phyloP scores from a whole-genome alignment of 2,329 filamentous ascomycete genomes.

The Ceratocystis destructans region DNA sequence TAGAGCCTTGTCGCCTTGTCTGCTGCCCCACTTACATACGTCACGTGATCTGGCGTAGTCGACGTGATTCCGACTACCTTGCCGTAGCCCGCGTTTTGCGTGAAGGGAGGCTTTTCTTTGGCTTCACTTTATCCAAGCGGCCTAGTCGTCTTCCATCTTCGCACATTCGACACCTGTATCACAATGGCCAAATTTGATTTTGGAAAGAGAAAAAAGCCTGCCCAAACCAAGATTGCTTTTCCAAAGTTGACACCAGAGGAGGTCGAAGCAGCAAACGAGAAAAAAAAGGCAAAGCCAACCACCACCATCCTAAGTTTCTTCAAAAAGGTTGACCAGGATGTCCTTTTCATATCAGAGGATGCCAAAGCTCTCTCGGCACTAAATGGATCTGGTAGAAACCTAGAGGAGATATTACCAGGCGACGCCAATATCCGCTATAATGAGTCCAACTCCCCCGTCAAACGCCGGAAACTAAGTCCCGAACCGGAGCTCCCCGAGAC shows the following conservation, averaged over 20 bases:
- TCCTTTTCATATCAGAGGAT: conserved; percentile 19
- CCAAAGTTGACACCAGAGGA: conserved; percentile 17
- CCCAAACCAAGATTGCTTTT: conserved; percentile 16
- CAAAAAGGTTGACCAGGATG: conserved; percentile 44
- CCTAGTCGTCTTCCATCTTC: background rate
- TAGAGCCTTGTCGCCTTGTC: background rate
- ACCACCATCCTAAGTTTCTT: conserved; percentile 62
- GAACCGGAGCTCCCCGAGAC: conserved; percentile 16
- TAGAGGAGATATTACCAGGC: conserved; percentile 22
- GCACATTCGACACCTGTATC: background rate
- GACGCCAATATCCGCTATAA: conserved; percentile 19
- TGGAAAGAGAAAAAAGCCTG: conserved; percentile 18
- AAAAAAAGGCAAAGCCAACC: conserved; percentile 36
- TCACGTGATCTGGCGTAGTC: conserved; percentile 13
- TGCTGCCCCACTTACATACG: background rate
- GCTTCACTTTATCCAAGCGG: background rate
- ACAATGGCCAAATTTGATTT: conserved; percentile 16
- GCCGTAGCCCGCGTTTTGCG: background rate
- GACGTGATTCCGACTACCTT: background rate
- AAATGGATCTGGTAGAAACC: conserved; percentile 24
- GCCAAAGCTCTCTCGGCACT: conserved; percentile 25
- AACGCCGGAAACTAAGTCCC: conserved; percentile 32
- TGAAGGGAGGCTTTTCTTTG: background rate
- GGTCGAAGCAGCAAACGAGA: conserved; percentile 20
- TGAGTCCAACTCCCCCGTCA: conserved; percentile 24